A percentile compares a stretch with the other conserved stretches of the same genome.
Evolutionary conservation across 306 rosid genomes (phyloP).

Genomic region (Medicago arabica): DNA sequence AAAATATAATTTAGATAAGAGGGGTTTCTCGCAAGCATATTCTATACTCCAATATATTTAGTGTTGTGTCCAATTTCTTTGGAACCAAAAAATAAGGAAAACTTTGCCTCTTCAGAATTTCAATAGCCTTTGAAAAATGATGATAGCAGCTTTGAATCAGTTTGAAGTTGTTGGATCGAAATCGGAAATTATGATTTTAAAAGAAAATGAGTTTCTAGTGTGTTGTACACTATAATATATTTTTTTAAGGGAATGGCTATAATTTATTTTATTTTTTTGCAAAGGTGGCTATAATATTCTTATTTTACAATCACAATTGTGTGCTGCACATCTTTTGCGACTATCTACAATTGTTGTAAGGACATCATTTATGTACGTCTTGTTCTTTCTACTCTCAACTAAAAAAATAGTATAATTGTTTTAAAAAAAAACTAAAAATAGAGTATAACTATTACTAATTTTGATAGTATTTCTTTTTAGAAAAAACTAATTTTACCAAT

Average conservation of each 20-base stretch:
- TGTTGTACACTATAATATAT: too few species aligned
- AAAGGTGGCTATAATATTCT: neutral
- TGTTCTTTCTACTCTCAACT: neutral
- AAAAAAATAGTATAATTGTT: neutral
- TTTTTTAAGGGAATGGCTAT: too few species aligned
- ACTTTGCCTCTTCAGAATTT: neutral
- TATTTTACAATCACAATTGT: neutral
- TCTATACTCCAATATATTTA: conserved; percentile 22
- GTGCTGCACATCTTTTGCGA: neutral
- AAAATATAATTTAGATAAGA: conserved; percentile 18
- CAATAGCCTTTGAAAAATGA: conserved; percentile 7
- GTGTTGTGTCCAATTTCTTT: conserved; percentile 24
- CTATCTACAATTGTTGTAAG: neutral
- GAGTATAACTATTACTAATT: too few species aligned
- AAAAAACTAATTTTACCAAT: too few species aligned
- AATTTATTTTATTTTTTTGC: too few species aligned
- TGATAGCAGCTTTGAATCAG: neutral
- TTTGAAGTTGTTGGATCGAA: too few species aligned
- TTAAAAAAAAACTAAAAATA: too few species aligned
- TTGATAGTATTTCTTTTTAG: too few species aligned
- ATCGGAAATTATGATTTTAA: neutral
- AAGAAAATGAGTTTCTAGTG: neutral
- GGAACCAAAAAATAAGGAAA: conserved; percentile 42
- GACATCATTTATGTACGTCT: neutral
- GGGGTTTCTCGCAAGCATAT: conserved; percentile 37